Evolutionary conservation across 2,329 filamentous ascomycete genomes (phyloP), one percentile per base, ranked within the genome.

Genomic region (Diaporthe ampelina): DNA sequence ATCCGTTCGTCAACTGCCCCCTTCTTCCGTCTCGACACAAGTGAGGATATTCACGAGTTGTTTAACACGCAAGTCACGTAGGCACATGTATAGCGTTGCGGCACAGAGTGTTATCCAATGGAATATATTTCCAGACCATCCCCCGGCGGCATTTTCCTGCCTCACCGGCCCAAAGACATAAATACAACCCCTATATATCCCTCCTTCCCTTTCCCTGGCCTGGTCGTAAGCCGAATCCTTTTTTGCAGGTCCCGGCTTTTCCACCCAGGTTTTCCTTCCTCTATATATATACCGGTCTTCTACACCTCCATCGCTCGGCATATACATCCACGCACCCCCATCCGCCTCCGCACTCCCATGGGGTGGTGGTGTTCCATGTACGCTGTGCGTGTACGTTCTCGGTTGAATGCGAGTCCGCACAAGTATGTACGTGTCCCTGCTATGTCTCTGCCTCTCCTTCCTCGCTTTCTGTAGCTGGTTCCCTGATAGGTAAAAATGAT

Each of bases 151-250:
- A 40, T 19, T 50, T 24, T 48, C 40, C 32, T 35, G n/a, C 4
- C 21, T 32, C 17, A 52, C 24, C 48, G 43, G 56, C 48, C 69
- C 48, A 21, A 43, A 50, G 67, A 63, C 50, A 32, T 63, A 63
- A 45, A 72, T 63, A 72, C 70, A 63, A 54, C 70, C 70, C 45
- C 17, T 43, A 71, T 61, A 29, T 26, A 68, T 21, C 29, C 35
- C 4, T 21, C 3, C n/a, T 13, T 7, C 63, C 29, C 4, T 9
- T 32, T 9, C 26, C 61, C 26, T 13, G 3, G 15, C 40, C 40
- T 17, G 40, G 15, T 19, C 40, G 4, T 19, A 43, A 24, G 32
- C 45, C 63, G n/a, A 26, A 15, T 68, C 63, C 32, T 3, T 21
- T 40, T 10, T n/a, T 9, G 8, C 40, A 13, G 40, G 40, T 15